A percentile compares a stretch with the other conserved stretches of the same genome.
Conservation (phyloP, 495 filamentous ascomycete species). For the Aeminium ludgeri region DNA sequence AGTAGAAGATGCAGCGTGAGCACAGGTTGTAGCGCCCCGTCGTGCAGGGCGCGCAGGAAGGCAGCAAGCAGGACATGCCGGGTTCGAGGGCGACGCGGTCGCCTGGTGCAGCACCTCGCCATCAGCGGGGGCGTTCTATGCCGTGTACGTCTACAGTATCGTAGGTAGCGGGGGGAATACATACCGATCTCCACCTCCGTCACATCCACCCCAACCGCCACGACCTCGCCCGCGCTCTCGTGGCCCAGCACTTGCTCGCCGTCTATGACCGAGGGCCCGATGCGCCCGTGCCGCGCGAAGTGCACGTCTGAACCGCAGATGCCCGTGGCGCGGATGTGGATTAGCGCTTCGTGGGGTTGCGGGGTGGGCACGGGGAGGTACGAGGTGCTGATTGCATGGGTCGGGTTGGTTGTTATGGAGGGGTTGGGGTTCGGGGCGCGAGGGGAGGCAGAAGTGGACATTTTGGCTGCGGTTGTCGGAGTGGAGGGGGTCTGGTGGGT, state of each 20-base stretch:
- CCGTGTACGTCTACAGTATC: neutral
- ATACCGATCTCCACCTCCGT: constrained; percentile 7
- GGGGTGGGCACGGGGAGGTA: constrained; percentile 10
- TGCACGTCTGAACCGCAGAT: constrained; percentile 17
- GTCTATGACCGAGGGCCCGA: constrained; percentile 11
- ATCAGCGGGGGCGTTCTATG: neutral
- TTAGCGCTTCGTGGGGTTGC: constrained; percentile 11
- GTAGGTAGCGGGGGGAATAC: neutral
- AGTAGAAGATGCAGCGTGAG: constrained; percentile 15
- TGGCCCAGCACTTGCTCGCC: constrained; percentile 12
- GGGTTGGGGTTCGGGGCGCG: too few relatives aligned
- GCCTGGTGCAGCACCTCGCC: neutral
- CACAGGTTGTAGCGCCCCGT: constrained; percentile 19
- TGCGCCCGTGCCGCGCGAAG: constrained; percentile 16
- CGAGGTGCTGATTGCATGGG: constrained; percentile 12
- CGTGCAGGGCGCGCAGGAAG: constrained; percentile 14
- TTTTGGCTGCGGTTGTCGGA: too few relatives aligned
- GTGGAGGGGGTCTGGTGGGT: too few relatives aligned
- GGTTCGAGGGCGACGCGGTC: constrained; percentile 17
- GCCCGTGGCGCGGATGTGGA: constrained; percentile 17
- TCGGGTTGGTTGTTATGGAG: constrained; percentile 14
- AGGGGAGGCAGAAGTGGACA: too few relatives aligned
- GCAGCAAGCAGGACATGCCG: constrained; percentile 14
- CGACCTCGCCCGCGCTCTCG: constrained; percentile 13
- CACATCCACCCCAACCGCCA: constrained; percentile 12